Percentiles rank a stretch among this genome's conserved stretches.
Evolutionary conservation across 2,329 filamentous ascomycete genomes (phyloP).

Genomic region (Fusarium kyushuense): DNA sequence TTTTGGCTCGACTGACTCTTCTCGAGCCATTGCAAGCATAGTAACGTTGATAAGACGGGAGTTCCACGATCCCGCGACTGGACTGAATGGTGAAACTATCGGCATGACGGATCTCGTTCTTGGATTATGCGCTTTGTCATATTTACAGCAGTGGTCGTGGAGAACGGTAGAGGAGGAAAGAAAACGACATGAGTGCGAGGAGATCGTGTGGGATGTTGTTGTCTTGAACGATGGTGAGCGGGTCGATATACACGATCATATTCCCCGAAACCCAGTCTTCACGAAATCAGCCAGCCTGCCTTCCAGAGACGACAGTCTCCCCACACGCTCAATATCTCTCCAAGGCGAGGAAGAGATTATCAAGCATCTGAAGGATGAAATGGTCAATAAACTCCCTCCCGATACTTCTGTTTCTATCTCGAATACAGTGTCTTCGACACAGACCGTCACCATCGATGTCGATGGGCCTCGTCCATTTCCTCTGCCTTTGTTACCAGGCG

Average conservation of each 20-base stretch:
- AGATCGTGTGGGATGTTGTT: constrained; percentile 75
- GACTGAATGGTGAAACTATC: constrained; percentile 68
- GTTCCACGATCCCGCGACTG: constrained; percentile 72
- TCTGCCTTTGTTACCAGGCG: constrained; percentile 67
- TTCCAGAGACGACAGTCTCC: constrained; percentile 8
- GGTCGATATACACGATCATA: constrained; percentile 61
- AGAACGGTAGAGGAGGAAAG: constrained; percentile 64
- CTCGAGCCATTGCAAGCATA: constrained; percentile 74
- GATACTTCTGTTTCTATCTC: constrained; percentile 71
- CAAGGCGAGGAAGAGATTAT: constrained; percentile 59
- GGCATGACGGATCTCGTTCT: constrained; percentile 71
- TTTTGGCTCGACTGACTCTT: constrained; percentile 76
- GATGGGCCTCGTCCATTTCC: constrained; percentile 63
- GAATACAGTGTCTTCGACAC: constrained; percentile 69
- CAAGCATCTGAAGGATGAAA: constrained; percentile 64
- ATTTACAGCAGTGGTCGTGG: constrained; percentile 69
- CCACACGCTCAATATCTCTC: background rate
- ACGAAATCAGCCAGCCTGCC: constrained; percentile 2
- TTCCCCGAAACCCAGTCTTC: constrained; percentile 10
- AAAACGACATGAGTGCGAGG: constrained; percentile 62
- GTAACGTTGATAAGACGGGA: constrained; percentile 73
- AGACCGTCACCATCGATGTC: constrained; percentile 74
- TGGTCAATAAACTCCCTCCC: constrained; percentile 65
- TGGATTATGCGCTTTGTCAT: constrained; percentile 70
- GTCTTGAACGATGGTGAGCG: constrained; percentile 69